phyloP scores from a whole-genome alignment of 257 asterid genomes.

The Eustoma russellianum region DNA sequence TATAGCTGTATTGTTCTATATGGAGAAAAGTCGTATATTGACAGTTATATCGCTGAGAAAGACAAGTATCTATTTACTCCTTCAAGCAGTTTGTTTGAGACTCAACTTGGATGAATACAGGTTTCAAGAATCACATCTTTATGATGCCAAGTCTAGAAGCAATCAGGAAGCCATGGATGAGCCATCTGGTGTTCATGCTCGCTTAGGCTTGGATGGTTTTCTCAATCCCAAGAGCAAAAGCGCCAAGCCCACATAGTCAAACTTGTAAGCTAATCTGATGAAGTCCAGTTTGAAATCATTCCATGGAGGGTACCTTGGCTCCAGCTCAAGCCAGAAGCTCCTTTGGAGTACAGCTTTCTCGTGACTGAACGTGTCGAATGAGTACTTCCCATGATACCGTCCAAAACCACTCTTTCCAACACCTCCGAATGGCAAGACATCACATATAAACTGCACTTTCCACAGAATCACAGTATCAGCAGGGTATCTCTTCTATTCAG shows the following conservation, averaged over 20 bases:
- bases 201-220: slow-evolving; percentile 17
- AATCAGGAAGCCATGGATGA: too few species aligned
- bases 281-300: slow-evolving; percentile 71
- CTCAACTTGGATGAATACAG: too few species aligned
- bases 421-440: slow-evolving; percentile 77
- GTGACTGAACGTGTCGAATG: slow-evolving; percentile 84
- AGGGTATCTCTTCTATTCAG: not conserved
- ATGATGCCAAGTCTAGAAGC: too few species aligned
- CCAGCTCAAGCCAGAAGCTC: slow-evolving; percentile 53
- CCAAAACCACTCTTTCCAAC: slow-evolving; percentile 81
- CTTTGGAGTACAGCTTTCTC: slow-evolving; percentile 74
- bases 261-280: slow-evolving; percentile 51
- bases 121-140: too few species aligned
- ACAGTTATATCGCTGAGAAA: too few species aligned
- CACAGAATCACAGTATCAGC: not conserved
- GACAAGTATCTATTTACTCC: too few species aligned
- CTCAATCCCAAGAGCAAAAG: slow-evolving; percentile 48
- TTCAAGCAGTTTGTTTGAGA: too few species aligned
- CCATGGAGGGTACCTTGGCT: slow-evolving; percentile 92
- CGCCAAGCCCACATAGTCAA: slow-evolving; percentile 42
- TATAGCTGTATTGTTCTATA: too few species aligned
- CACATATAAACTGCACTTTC: slow-evolving; percentile 57
- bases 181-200: slow-evolving; percentile 2
- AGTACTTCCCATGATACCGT: slow-evolving; percentile 84
- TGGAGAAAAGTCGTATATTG: too few species aligned